Percentiles rank a stretch among this genome's conserved stretches.
phyloP scores from a whole-genome alignment of 2,329 filamentous ascomycete genomes.

The Annulohypoxylon truncatum region DNA sequence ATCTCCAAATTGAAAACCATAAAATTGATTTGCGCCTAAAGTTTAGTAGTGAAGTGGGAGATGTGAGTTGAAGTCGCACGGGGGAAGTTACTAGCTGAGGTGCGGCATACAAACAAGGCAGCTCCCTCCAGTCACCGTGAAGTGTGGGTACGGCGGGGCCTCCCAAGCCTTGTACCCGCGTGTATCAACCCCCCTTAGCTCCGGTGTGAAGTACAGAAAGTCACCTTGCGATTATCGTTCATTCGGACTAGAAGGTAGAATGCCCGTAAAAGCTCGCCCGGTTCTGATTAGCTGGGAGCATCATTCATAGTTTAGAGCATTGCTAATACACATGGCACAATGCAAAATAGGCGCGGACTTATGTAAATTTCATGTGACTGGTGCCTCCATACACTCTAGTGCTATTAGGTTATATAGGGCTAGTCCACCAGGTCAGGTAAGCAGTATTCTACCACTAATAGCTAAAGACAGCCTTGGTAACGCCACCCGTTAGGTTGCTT shows the following conservation, averaged over 20 bases:
- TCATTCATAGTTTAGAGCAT: too few species aligned
- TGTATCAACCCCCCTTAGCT: background rate
- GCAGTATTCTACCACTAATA: too few species aligned
- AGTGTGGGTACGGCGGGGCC: background rate
- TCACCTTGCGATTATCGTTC: background rate
- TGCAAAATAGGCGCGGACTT: too few species aligned
- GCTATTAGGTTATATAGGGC: too few species aligned
- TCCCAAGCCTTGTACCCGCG: background rate
- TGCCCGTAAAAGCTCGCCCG: too few species aligned
- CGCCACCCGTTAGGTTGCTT: background rate
- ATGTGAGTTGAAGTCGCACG: slow-evolving; percentile 4
- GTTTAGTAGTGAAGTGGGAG: background rate
- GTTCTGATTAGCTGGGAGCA: too few species aligned
- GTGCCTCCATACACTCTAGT: too few species aligned
- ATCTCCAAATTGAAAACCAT: background rate
- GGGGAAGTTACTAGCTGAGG: background rate
- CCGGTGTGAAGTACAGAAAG: background rate
- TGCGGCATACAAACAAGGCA: background rate
- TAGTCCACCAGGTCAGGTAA: too few species aligned
- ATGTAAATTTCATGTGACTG: too few species aligned
- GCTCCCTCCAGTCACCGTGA: background rate
- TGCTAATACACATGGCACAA: too few species aligned
- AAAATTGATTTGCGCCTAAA: background rate
- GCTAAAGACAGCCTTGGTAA: too few species aligned
- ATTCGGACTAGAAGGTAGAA: too few species aligned